Conservation (phyloP, 2,329 filamentous ascomycete genomes). For the Apiospora phragmitis region DNA sequence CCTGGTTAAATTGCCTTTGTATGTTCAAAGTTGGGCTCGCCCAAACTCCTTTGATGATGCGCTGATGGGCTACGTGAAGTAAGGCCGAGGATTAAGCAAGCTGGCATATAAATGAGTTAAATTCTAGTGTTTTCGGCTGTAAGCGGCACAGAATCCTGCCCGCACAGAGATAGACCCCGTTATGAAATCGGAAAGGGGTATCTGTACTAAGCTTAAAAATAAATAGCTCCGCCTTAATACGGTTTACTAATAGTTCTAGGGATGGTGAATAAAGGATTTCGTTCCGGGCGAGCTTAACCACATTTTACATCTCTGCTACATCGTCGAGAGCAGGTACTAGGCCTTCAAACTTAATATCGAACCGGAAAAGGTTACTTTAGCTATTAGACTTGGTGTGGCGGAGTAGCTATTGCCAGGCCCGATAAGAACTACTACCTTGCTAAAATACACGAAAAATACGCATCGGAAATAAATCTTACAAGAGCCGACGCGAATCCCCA, state of each 20-base stretch:
- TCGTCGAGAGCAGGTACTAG: constrained; percentile 11
- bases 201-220: background rate
- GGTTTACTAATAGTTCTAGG: background rate
- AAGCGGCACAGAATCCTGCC: background rate
- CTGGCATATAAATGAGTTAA: background rate
- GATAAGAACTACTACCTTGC: background rate
- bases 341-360: constrained; percentile 7
- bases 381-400: background rate
- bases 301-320: constrained; percentile 9
- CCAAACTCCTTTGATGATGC: background rate
- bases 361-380: constrained; percentile 1
- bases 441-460: background rate
- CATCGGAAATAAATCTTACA: background rate
- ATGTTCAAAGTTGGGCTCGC: background rate
- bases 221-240: constrained; percentile 9
- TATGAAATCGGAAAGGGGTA: background rate
- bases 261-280: constrained; percentile 1
- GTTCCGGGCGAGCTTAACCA: background rate
- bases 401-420: constrained; percentile 1
- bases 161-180: background rate
- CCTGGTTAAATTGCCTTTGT: constrained; percentile 3
- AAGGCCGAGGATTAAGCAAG: background rate
- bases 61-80: background rate
- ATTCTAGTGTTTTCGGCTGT: background rate
- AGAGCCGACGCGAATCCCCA: background rate